phyloP scores from a whole-genome alignment of 2,329 filamentous ascomycete genomes.

The Phaeosphaeria sp. region DNA sequence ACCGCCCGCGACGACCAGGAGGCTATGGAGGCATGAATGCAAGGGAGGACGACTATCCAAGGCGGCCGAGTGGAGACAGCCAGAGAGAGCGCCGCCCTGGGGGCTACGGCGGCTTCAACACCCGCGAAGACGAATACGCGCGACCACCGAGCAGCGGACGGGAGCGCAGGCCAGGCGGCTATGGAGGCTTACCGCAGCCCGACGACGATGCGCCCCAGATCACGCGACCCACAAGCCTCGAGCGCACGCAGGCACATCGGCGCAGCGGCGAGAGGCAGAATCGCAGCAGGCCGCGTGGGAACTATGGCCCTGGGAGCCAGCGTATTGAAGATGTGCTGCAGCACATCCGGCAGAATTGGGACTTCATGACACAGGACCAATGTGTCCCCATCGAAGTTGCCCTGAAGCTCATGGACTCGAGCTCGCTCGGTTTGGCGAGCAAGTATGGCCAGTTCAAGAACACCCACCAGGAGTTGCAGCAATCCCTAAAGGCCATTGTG shows the following conservation, averaged over 20 bases:
- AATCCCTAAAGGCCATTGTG: conserved; percentile 90
- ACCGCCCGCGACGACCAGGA: conserved; percentile 22
- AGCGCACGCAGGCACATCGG: conserved; percentile 50
- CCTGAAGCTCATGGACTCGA: conserved; percentile 91
- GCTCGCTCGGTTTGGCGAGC: conserved; percentile 88
- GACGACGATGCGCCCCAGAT: conserved; percentile 38
- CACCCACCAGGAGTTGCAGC: conserved; percentile 87
- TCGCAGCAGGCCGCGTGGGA: conserved; percentile 37
- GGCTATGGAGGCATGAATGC: conserved; percentile 19
- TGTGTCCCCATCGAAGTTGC: conserved; percentile 93
- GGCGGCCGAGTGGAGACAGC: conserved; percentile 28
- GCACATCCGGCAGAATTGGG: conserved; percentile 88
- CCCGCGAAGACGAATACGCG: conserved; percentile 32
- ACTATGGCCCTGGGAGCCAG: conserved; percentile 49
- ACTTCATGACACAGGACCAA: conserved; percentile 85
- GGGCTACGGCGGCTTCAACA: conserved; percentile 36
- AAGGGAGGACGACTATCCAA: conserved; percentile 9
- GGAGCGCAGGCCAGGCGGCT: conserved; percentile 46
- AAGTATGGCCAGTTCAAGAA: conserved; percentile 85
- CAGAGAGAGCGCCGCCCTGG: conserved; percentile 32
- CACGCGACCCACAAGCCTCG: conserved; percentile 48
- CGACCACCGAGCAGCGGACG: conserved; percentile 32
- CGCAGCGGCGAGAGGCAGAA: conserved; percentile 48
- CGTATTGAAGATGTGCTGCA: conserved; percentile 69
- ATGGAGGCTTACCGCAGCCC: conserved; percentile 40